These are phyloP conservation scores for Leishmania aethiopica DNA, from an alignment of 208 protist species.

Conservation along the genomic window DNA sequence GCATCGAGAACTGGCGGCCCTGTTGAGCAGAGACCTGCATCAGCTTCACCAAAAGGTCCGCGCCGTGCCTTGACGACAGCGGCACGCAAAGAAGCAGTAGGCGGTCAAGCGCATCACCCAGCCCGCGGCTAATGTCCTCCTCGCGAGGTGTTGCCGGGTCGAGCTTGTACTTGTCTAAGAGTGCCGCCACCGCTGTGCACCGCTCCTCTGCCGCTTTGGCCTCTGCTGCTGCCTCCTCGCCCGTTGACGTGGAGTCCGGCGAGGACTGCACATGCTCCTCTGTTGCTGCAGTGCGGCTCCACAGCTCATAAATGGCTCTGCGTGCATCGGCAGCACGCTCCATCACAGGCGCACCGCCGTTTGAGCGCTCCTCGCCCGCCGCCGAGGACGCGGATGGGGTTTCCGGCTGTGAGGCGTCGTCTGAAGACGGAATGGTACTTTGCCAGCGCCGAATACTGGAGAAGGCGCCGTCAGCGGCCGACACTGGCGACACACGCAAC, in stretches of 20 bases:
- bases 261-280: conserved; percentile 23
- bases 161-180: conserved; percentile 65
- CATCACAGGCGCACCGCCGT: conserved; percentile 43
- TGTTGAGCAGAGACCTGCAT: conserved; percentile 61
- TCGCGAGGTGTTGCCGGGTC: conserved; percentile 62
- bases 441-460: conserved; percentile 14
- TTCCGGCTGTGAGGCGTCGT: conserved; percentile 4
- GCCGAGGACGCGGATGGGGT: background rate
- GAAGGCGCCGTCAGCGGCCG: background rate
- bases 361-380: background rate
- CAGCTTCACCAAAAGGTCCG: conserved; percentile 60
- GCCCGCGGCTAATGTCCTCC: conserved; percentile 72
- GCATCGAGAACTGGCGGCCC: conserved; percentile 72
- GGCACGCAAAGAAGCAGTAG: conserved; percentile 85
- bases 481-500: background rate
- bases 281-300: conserved; percentile 27
- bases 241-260: background rate
- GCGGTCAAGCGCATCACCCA: conserved; percentile 87
- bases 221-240: conserved; percentile 15
- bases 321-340: conserved; percentile 68
- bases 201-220: conserved; percentile 29
- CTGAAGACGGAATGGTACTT: background rate
- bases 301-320: conserved; percentile 77
- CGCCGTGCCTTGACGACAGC: conserved; percentile 37
- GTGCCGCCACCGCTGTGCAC: conserved; percentile 23